A percentile compares a stretch with the other conserved stretches of the same genome.
phyloP scores from a whole-genome alignment of 2,329 filamentous ascomycete species.

The Incumbomyces delicatus region DNA sequence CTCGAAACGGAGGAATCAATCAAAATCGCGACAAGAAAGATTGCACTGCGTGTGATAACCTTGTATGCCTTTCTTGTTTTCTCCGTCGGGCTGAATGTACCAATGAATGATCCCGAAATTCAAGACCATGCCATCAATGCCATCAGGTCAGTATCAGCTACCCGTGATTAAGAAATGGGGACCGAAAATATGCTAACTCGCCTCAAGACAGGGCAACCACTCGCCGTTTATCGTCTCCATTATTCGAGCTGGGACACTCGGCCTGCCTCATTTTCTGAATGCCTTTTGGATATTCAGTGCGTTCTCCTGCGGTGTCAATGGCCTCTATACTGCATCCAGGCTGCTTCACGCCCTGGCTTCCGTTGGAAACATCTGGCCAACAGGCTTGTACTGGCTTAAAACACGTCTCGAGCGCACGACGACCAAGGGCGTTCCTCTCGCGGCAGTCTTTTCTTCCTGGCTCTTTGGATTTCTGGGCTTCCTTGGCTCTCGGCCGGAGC shows the following conservation, averaged over 20 bases:
- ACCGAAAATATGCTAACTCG: background rate
- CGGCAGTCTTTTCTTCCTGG: slow-evolving; percentile 30
- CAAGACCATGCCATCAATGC: slow-evolving; percentile 20
- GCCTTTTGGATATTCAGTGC: slow-evolving; percentile 38
- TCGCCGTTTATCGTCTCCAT: slow-evolving; percentile 33
- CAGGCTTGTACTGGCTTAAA: slow-evolving; percentile 22
- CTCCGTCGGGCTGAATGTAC: slow-evolving; percentile 34
- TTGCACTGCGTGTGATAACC: slow-evolving; percentile 34
- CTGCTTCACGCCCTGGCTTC: slow-evolving; percentile 35
- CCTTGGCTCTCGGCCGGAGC: background rate
- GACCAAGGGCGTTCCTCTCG: slow-evolving; percentile 29
- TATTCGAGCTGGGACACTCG: slow-evolving; percentile 30
- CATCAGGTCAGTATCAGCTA: slow-evolving; percentile 14
- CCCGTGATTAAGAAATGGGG: slow-evolving; percentile 4
- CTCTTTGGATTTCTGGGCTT: slow-evolving; percentile 27
- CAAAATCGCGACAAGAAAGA: slow-evolving; percentile 37
- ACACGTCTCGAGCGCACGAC: slow-evolving; percentile 28
- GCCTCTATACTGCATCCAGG: slow-evolving; percentile 34
- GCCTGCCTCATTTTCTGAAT: slow-evolving; percentile 35
- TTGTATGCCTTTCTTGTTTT: slow-evolving; percentile 35
- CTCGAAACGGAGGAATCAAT: slow-evolving; percentile 34
- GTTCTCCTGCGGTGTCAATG: slow-evolving; percentile 33
- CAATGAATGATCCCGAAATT: slow-evolving; percentile 29
- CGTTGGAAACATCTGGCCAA: slow-evolving; percentile 24
- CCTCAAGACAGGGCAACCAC: slow-evolving; percentile 23